Base-by-base conservation (phyloP, 2,329 filamentous ascomycete species). In the Aureobasidium lini region DNA sequence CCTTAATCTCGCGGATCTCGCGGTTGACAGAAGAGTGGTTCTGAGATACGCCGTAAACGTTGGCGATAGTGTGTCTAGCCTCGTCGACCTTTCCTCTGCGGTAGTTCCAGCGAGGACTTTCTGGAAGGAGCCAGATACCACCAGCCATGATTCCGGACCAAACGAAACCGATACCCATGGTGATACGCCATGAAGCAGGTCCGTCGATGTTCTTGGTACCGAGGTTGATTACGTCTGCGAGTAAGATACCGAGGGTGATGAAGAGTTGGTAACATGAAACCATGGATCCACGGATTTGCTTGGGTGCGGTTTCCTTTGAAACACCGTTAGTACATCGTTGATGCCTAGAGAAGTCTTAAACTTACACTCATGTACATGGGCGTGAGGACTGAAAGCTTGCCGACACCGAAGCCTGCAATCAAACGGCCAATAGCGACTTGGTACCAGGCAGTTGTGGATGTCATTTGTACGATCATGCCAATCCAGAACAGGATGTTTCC, bases 181-280 rank as follows among this genome's bases (percentile, higher is more conserved):
- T 81, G 6, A 88, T 81, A 62, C 85, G 77, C 85, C 85, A 89
- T 11, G 83, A 78, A 2, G 77, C 76, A 23, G 79, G 78, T 63
- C 72, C 75, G 1, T 52, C 16, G 52, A 75, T 75, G 2, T 69
- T 71, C 63, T 82, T 74, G 6, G 85, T 88, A 6, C 84, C 84
- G 67, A 75, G 87, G 69, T 87, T 85, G 70, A 79, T 76, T 65
- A 72, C 71, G 61, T 74, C 74, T 1, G 74, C 78, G 23, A 75
- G 67, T 57, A 77, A 84, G 69, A 89, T 87, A 49, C 86, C 86
- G 31, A 87, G 75, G 0, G 85, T 88, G 68, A 88, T 85, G 69
- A 87, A 82, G 3, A 88, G 78, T 74, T 88, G 86, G 70, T 88
- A 88, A 54, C 79, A 81, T 1, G 81, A 79, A 31, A 88, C 80